Conservation (phyloP, 495 filamentous ascomycete genomes). For the Penicillium egyptiacum region DNA sequence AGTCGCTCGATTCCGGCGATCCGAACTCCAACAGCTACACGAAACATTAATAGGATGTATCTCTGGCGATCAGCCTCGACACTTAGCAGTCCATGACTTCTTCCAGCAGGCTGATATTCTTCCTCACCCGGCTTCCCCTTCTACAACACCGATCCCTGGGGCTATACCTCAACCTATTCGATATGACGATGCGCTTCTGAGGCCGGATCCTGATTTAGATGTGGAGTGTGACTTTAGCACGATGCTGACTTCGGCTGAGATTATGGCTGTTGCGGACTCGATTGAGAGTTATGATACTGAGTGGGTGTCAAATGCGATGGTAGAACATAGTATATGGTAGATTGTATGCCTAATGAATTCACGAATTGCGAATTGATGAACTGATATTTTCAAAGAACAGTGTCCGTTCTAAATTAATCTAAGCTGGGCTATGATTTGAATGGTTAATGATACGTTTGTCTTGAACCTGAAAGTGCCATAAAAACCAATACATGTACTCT, state of each 20-base stretch:
- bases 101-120: constrained; percentile 17
- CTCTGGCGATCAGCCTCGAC: constrained; percentile 20
- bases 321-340: constrained; percentile 42
- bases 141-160: constrained; percentile 18
- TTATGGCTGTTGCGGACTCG: constrained; percentile 42
- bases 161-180: constrained; percentile 13
- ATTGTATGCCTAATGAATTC: neutral
- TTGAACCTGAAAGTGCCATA: neutral
- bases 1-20: constrained; percentile 38
- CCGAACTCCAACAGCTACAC: constrained; percentile 42
- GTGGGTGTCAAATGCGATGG: constrained; percentile 42
- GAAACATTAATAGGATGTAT: constrained; percentile 30
- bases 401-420: neutral
- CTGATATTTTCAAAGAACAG: neutral
- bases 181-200: constrained; percentile 21
- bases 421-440: neutral
- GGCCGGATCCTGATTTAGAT: constrained; percentile 13
- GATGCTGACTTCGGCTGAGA: constrained; percentile 36
- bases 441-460: neutral
- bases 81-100: constrained; percentile 18
- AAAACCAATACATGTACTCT: constrained; percentile 1
- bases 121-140: constrained; percentile 7
- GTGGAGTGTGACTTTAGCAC: constrained; percentile 18
- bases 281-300: constrained; percentile 42
- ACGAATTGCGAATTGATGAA: neutral